These are phyloP conservation scores for Aspergillus alliaceus DNA, from an alignment of 2,329 filamentous ascomycete genomes.

Conservation along the genomic window DNA sequence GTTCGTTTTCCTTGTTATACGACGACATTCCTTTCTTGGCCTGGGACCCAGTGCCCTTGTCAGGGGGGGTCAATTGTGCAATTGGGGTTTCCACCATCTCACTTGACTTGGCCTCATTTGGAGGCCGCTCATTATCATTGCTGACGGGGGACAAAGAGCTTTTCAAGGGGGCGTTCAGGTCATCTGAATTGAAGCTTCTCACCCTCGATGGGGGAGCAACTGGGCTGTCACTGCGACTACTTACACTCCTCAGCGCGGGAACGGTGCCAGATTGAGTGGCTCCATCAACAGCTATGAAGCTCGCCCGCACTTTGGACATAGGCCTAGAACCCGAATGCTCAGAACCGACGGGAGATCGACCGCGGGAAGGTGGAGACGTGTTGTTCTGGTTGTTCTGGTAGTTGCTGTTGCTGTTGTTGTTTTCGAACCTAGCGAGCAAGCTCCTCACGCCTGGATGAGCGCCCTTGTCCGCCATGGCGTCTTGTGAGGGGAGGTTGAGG, in stretches of 20 bases:
- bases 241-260: conserved; percentile 44
- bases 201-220: conserved; percentile 27
- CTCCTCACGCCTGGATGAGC: conserved; percentile 61
- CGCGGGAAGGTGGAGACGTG: conserved; percentile 66
- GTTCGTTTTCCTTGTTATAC: conserved; percentile 20
- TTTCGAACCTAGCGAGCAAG: conserved; percentile 79
- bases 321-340: conserved; percentile 53
- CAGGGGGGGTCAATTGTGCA: not conserved
- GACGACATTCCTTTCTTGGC: conserved; percentile 11
- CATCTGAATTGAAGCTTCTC: conserved; percentile 31
- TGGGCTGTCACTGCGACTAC: conserved; percentile 35
- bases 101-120: conserved; percentile 2
- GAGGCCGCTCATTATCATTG: conserved; percentile 17
- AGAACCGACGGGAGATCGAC: conserved; percentile 62
- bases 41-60: not conserved
- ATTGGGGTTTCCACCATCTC: not conserved
- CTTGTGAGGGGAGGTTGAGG: not conserved
- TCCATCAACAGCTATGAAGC: conserved; percentile 69
- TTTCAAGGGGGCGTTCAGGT: conserved; percentile 32
- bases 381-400: conserved; percentile 57
- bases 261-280: conserved; percentile 43
- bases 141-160: conserved; percentile 29
- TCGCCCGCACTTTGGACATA: conserved; percentile 73
- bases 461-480: conserved; percentile 21
- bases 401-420: conserved; percentile 54